Evolutionary conservation across 306 rosid genomes (phyloP).

Genomic region (Luffa aegyptiaca): DNA sequence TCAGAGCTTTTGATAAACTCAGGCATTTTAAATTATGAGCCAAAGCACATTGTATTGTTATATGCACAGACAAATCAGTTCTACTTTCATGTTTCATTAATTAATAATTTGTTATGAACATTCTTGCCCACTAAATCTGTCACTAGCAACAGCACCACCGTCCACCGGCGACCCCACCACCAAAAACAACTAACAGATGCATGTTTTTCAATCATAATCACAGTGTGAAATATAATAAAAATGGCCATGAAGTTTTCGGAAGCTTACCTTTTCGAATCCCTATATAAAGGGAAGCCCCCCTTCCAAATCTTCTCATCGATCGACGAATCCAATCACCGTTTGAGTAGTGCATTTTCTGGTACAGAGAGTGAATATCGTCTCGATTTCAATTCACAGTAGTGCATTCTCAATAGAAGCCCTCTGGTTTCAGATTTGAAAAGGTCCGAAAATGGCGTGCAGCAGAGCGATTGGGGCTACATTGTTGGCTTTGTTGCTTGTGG

Average conservation of each 20-base stretch:
- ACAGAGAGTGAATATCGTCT: neutral
- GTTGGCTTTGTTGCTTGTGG: slow-evolving; percentile 44
- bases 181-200: neutral
- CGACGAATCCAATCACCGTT: neutral
- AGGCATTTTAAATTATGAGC: neutral
- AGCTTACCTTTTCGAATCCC: neutral
- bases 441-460: slow-evolving; percentile 32
- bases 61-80: neutral
- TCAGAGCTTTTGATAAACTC: neutral
- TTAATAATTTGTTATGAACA: neutral
- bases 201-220: neutral
- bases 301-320: neutral
- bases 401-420: neutral
- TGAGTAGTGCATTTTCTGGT: neutral
- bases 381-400: neutral
- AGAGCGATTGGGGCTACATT: slow-evolving; percentile 41
- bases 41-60: neutral
- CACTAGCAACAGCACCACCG: neutral
- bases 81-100: neutral
- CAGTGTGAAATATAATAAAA: neutral
- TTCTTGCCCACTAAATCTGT: neutral
- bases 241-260: neutral
- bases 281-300: neutral
- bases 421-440: neutral
- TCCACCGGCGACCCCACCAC: neutral